A percentile compares a stretch with the other conserved stretches of the same genome.
Evolutionary conservation across 305 asterid genomes (phyloP).

Genomic region (Fraxinus paxiana): DNA sequence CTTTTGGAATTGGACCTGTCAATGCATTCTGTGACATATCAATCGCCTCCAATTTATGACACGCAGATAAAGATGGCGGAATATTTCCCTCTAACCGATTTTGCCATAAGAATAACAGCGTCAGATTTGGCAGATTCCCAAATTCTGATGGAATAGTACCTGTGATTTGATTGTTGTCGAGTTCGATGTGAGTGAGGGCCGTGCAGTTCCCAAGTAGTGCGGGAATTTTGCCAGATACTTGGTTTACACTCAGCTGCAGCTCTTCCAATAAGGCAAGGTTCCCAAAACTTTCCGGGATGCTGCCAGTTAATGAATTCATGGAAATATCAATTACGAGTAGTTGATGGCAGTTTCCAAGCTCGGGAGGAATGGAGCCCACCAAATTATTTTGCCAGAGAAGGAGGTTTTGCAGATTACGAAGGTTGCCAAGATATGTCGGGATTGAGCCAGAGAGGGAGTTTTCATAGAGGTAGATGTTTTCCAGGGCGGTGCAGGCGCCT

Average conservation of each 20-base stretch:
- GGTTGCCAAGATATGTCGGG: conserved; percentile 53
- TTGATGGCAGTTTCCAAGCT: conserved; percentile 56
- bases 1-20: conserved; percentile 68
- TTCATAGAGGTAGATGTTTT: conserved; percentile 59
- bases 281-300: conserved; percentile 64
- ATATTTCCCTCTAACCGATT: conserved; percentile 66
- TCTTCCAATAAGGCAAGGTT: conserved; percentile 48
- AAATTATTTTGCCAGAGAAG: conserved; percentile 73
- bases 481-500: conserved; percentile 54
- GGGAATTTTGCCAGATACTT: conserved; percentile 71
- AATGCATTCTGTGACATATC: conserved; percentile 66
- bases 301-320: conserved; percentile 65
- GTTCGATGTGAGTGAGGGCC: conserved; percentile 66
- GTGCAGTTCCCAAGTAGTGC: conserved; percentile 58
- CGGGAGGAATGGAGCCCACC: conserved; percentile 61
- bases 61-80: conserved; percentile 57
- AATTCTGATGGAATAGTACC: conserved; percentile 71
- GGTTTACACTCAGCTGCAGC: conserved; percentile 73
- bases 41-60: conserved; percentile 64
- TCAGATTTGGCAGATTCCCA: conserved; percentile 55
- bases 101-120: conserved; percentile 70
- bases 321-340: conserved; percentile 62
- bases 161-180: conserved; percentile 74
- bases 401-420: conserved; percentile 47
- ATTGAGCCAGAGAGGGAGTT: conserved; percentile 73